phyloP scores from a whole-genome alignment of 2,329 filamentous ascomycete genomes.

The Clarireedia paspali region DNA sequence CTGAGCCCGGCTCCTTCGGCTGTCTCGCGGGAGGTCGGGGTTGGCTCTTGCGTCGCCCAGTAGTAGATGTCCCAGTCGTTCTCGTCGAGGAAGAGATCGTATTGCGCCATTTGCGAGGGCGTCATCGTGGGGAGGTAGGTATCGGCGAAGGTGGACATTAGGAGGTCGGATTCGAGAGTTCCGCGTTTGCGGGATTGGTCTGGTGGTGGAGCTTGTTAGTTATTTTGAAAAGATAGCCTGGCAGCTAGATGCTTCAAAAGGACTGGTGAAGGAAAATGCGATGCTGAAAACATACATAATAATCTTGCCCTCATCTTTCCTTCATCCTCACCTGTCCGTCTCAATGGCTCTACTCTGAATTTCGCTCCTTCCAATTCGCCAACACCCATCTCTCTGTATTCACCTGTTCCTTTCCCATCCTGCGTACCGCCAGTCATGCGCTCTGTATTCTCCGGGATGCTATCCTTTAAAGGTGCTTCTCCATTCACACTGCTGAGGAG shows the following conservation, averaged over 20 bases:
- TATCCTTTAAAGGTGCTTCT: constrained; percentile 50
- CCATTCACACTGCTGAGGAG: constrained; percentile 48
- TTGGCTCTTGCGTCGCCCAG: constrained; percentile 86
- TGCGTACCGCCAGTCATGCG: constrained; percentile 59
- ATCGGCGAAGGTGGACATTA: constrained; percentile 92
- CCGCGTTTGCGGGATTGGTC: constrained; percentile 97
- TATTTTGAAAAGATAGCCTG: constrained; percentile 7
- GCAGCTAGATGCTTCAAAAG: background rate
- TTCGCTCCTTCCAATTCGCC: constrained; percentile 81
- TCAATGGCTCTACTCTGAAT: constrained; percentile 86
- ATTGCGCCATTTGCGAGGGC: constrained; percentile 65
- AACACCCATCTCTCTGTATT: constrained; percentile 59
- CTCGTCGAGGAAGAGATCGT: constrained; percentile 91
- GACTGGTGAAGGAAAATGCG: background rate
- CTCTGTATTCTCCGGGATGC: constrained; percentile 54
- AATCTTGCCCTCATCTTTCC: constrained; percentile 84
- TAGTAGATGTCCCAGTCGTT: constrained; percentile 99
- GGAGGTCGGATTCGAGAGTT: constrained; percentile 89
- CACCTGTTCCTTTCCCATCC: constrained; percentile 37
- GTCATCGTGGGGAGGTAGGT: constrained; percentile 69
- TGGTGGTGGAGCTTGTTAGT: constrained; percentile 32
- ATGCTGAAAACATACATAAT: constrained; percentile 40
- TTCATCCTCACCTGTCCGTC: constrained; percentile 73
- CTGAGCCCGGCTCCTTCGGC: constrained; percentile 43
- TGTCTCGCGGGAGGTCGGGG: constrained; percentile 48